Percentiles rank a stretch among this genome's conserved stretches.
These are phyloP conservation scores for Lippia alba DNA, from an alignment of 305 asterid genomes.

Conservation along the genomic window DNA sequence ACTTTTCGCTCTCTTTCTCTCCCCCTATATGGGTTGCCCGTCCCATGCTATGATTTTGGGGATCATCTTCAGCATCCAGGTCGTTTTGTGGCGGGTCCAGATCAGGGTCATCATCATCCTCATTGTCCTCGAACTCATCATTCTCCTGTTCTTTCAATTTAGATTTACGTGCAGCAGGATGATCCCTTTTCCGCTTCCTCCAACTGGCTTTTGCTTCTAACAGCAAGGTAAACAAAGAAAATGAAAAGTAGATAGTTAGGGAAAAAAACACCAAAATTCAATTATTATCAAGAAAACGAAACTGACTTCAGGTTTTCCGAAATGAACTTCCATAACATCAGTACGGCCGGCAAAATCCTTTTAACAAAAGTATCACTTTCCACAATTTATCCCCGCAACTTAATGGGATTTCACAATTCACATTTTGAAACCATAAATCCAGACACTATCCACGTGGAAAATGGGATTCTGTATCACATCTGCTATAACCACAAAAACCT, in stretches of 20 bases:
- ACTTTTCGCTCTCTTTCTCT: constrained; percentile 63
- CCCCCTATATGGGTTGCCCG: constrained; percentile 42
- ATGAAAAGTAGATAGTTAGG: constrained; percentile 3
- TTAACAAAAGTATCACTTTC: constrained; percentile 21
- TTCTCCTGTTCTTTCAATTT: constrained; percentile 66
- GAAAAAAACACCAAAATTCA: constrained; percentile 22
- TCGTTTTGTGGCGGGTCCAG: constrained; percentile 65
- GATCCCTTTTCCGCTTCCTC: constrained; percentile 94
- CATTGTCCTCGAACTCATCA: constrained; percentile 84
- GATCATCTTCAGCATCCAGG: constrained; percentile 62
- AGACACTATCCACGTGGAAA: constrained; percentile 10
- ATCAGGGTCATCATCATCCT: constrained; percentile 71
- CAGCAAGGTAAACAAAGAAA: not conserved
- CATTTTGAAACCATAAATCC: constrained; percentile 15
- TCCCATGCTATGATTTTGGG: constrained; percentile 50
- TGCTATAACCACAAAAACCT: constrained; percentile 32
- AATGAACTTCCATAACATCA: constrained; percentile 14
- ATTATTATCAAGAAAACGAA: no score
- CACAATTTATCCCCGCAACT: constrained; percentile 12
- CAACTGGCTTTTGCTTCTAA: constrained; percentile 78
- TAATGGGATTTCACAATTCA: constrained; percentile 24
- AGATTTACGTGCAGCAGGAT: constrained; percentile 61
- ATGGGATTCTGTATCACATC: not conserved
- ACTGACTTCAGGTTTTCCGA: not conserved
- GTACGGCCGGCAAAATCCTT: constrained; percentile 11